Base-by-base conservation (phyloP, 2,329 filamentous ascomycete species). In the Fusarium sarcochroum region DNA sequence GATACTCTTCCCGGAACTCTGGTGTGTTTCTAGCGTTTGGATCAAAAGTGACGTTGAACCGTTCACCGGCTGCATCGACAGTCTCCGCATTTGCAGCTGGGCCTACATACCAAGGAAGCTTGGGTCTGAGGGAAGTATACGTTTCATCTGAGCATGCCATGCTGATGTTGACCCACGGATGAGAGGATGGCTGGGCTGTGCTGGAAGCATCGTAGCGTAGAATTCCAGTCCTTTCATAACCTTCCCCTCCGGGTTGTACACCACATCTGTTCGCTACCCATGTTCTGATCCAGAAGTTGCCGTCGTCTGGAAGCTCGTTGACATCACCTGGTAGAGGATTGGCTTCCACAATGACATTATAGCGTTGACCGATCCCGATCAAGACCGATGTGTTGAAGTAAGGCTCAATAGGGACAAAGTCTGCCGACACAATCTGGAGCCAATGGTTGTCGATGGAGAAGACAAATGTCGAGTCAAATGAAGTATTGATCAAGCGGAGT, bases 361-460 rank as follows among this genome's bases (percentile, higher is more conserved):
- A 73, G 0, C 70, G 51, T 17, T 72, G 69, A 1, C 70, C 71
- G 0, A 73, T 73, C 0, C 70, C 70, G 1, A 73, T 48, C 30
- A 72, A 20, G 1, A 73, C 42, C 0, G 61, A 68, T 0, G 67
- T 53, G 14, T 57, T 61, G 20, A 56, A 63, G 7, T 73, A 72
- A 0, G 71, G 71, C 4, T 69, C 53, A 3, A 73, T 67, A 0
- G 71, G 71, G 0, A 72, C 69, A 8, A 73, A 73, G 13, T 73
- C 71, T 3, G 66, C 25, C 0, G 69, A 38, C 5, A 70, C 58
- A 5, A 73, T 51, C 1, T 66, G 61, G 3, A 73, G 58, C 49
- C 61, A 63, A n/a, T 73, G 71, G 5, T 72, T 70, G 9, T 73
- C 71, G 4, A 73, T 73, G 2, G 63, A 70, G 3, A 73, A 73